phyloP scores from a whole-genome alignment of 176 grass and related monocot species.

The Musa acuminata region DNA sequence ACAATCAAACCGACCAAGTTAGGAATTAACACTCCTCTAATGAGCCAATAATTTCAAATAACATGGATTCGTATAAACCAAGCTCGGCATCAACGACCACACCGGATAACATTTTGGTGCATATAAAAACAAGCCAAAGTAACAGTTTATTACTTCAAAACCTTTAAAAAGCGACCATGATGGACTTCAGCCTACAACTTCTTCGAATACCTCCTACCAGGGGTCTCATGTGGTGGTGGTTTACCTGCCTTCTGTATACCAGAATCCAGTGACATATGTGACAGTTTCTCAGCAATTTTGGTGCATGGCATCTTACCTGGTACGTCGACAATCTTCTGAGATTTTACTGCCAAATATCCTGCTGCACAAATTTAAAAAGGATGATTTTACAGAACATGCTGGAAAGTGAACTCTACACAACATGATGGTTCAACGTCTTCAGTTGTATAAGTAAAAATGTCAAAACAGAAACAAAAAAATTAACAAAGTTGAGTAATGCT shows the following conservation, averaged over 20 bases:
- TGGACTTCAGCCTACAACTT: slow-evolving; percentile 49
- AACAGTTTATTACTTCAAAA: neutral
- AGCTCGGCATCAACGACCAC: too few relatives aligned
- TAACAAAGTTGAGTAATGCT: neutral
- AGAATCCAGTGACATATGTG: slow-evolving; percentile 46
- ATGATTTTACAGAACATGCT: neutral
- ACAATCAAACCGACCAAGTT: too few relatives aligned
- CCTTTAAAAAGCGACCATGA: neutral
- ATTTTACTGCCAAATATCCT: slow-evolving; percentile 39
- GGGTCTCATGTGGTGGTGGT: slow-evolving; percentile 43
- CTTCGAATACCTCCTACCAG: slow-evolving; percentile 51
- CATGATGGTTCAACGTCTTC: neutral
- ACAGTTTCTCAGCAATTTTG: slow-evolving; percentile 44
- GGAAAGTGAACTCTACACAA: neutral
- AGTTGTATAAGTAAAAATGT: neutral
- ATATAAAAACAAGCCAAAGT: too few relatives aligned
- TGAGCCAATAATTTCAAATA: too few relatives aligned
- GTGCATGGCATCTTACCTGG: slow-evolving; percentile 10
- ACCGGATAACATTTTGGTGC: too few relatives aligned
- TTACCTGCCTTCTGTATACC: slow-evolving; percentile 28
- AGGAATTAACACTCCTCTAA: too few relatives aligned
- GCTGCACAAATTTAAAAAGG: slow-evolving; percentile 11
- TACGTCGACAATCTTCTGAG: slow-evolving; percentile 41
- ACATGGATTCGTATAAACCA: too few relatives aligned
- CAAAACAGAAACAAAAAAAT: neutral